Evolutionary conservation across 495 filamentous ascomycete species (phyloP).

Genomic region (Lophium mytilinum): DNA sequence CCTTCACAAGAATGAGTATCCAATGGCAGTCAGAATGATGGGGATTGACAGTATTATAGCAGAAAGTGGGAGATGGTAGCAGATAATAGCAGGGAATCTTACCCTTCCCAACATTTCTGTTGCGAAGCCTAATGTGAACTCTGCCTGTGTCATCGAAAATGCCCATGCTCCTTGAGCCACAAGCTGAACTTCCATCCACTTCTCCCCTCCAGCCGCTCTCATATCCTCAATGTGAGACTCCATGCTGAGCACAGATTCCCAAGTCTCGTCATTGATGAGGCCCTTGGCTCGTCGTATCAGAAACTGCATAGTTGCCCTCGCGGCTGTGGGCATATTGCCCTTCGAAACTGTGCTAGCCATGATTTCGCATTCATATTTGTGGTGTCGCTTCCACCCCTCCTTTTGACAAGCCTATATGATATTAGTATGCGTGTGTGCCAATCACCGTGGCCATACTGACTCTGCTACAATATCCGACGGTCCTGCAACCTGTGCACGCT

Average conservation of each 20-base stretch:
- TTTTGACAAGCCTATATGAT: constrained; percentile 49
- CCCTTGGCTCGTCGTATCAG: constrained; percentile 8
- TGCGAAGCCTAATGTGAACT: not conserved
- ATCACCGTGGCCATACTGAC: constrained; percentile 30
- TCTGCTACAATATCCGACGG: constrained; percentile 59
- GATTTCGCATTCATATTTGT: constrained; percentile 35
- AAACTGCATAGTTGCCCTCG: constrained; percentile 19
- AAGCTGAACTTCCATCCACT: constrained; percentile 43
- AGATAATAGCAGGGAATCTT: not conserved
- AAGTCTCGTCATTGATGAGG: constrained; percentile 13
- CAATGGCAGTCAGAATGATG: not conserved
- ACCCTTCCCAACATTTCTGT: constrained; percentile 12
- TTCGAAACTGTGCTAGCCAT: too few relatives aligned
- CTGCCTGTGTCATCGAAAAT: constrained; percentile 40
- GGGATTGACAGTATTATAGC: not conserved
- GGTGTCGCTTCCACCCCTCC: constrained; percentile 50
- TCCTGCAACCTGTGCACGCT: constrained; percentile 53
- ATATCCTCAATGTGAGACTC: constrained; percentile 20
- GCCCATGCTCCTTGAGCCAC: constrained; percentile 47
- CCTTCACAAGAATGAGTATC: constrained; percentile 22
- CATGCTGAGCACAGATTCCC: constrained; percentile 2
- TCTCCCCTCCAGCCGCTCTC: constrained; percentile 2
- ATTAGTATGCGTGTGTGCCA: too few relatives aligned
- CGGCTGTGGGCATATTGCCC: constrained; percentile 11
- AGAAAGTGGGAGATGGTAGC: not conserved